Percentiles rank a stretch among this genome's conserved stretches.
Evolutionary conservation across 164 flowering plant species (phyloP).

Genomic region (Kalanchoe fedtschenkoi): DNA sequence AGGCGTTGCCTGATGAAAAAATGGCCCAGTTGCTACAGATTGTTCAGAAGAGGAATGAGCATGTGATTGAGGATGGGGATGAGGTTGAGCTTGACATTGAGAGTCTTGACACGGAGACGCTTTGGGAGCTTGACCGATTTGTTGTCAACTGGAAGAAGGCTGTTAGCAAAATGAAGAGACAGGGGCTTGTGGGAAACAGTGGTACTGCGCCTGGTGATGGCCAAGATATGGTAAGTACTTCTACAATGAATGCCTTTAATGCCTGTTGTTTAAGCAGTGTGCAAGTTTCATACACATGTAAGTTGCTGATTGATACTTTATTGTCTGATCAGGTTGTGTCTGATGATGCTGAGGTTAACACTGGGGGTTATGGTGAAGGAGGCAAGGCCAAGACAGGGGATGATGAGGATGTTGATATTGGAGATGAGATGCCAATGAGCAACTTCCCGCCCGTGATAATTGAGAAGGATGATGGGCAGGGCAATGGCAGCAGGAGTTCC

Average conservation of each 20-base stretch:
- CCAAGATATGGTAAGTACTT: slow-evolving; percentile 24
- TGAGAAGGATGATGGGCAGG: slow-evolving; percentile 49
- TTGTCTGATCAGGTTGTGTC: slow-evolving; percentile 13
- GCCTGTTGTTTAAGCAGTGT: neutral
- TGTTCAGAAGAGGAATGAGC: slow-evolving; percentile 38
- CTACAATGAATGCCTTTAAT: neutral
- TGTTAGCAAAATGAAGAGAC: slow-evolving; percentile 51
- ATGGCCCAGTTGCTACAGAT: slow-evolving; percentile 59
- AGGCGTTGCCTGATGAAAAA: slow-evolving; percentile 53
- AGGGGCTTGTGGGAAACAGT: slow-evolving; percentile 30
- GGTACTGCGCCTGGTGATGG: slow-evolving; percentile 14
- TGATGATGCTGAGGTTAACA: slow-evolving; percentile 16
- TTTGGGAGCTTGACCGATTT: slow-evolving; percentile 81
- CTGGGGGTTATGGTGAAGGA: slow-evolving; percentile 16
- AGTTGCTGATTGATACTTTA: neutral
- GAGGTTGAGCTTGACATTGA: slow-evolving; percentile 81
- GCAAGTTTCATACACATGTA: too few species aligned
- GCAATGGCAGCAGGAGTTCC: slow-evolving; percentile 22
- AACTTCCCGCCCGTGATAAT: slow-evolving; percentile 65
- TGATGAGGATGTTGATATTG: slow-evolving; percentile 45
- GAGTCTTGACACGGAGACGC: slow-evolving; percentile 54
- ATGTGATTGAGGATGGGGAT: slow-evolving; percentile 41
- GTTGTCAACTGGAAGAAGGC: slow-evolving; percentile 51
- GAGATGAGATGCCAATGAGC: slow-evolving; percentile 35
- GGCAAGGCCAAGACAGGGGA: slow-evolving; percentile 24